Base-by-base conservation (phyloP, 139 green algal genomes). In the Pedinophyceae sp. region DNA sequence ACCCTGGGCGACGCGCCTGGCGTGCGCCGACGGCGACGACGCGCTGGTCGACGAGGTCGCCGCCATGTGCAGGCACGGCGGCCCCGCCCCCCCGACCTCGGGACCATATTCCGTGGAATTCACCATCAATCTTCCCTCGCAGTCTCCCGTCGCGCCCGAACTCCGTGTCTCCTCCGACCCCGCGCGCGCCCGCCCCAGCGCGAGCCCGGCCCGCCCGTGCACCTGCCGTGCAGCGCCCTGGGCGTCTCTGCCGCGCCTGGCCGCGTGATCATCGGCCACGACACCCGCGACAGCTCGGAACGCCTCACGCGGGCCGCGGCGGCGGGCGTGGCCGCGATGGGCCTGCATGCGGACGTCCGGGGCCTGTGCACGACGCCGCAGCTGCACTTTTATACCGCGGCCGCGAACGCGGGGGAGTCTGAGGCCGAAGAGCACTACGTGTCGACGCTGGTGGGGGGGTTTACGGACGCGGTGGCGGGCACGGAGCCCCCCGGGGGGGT, bases 311-410 rank as follows among this genome's bases (percentile, higher is more conserved):
- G 18, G 10, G 15, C 19, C 16, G 40, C 53, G n/a, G n/a, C 50
- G 4, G 68, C 63, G 10, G 86, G 83, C 15, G 66, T 88, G 2
- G 48, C 41, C 19, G 74, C 72, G 1, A 49, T 84, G 30, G 73
- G 73, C 6, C 50, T 68, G 16, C 5, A 60, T 6, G 57, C 62
- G 1, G n/a, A 73, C 3, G 49, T 77, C 27, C 60, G 67, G 4
- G 86, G 81, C 2, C 50, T 82, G 20, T 66, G 92, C 4, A 96
- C 91, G 16, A 99, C 91, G 3, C 91, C 91, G 25, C 85, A 95
- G 74, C 74, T 96, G 52, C 90, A 98, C 70, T 97, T 75, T 49
- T 26, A 69, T 2, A 70, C 53, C 53, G 67, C 73, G 22, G 29
- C 24, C n/a, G 19, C 55, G 68, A 70, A 54, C 28, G 4, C 54